These are phyloP conservation scores for Phytophthora sp. DNA, from an alignment of 352 stramenopile species.

Conservation along the genomic window DNA sequence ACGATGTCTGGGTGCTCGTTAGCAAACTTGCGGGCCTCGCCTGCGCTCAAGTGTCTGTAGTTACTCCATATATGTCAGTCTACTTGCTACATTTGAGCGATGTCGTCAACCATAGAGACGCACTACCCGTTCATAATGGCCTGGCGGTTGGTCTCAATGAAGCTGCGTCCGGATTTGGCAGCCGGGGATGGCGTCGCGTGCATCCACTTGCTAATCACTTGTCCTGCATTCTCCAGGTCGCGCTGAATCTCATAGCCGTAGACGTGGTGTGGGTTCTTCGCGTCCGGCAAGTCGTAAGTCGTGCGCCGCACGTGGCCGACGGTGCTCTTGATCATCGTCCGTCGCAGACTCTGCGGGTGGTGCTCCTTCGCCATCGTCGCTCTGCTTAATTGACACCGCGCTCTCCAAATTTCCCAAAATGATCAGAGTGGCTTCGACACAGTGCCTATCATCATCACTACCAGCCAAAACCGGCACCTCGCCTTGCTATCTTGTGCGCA, in stretches of 20 bases:
- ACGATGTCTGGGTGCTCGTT: conserved; percentile 79
- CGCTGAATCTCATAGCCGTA: conserved; percentile 76
- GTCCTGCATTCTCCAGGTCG: conserved; percentile 71
- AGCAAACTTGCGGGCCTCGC: conserved; percentile 63
- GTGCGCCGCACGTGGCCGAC: conserved; percentile 65
- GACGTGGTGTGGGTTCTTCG: conserved; percentile 61
- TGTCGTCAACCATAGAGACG: not conserved
- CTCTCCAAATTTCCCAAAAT: not conserved
- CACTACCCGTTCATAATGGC: conserved; percentile 61
- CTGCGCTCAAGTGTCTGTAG: conserved; percentile 57
- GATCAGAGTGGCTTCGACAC: not conserved
- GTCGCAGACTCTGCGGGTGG: conserved; percentile 55
- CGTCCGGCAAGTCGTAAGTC: conserved; percentile 75
- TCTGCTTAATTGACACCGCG: not conserved
- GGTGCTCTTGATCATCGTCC: conserved; percentile 85
- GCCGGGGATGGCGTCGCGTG: conserved; percentile 68
- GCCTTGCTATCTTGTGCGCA: too few species aligned
- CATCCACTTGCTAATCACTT: conserved; percentile 80
- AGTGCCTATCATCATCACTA: not conserved
- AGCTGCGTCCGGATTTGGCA: conserved; percentile 67
- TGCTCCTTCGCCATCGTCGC: conserved; percentile 34
- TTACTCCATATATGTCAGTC: not conserved
- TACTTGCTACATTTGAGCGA: not conserved
- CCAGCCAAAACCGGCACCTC: conserved; percentile 21
- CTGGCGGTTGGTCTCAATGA: conserved; percentile 83